Evolutionary conservation across 441 rosid genomes (phyloP).

Genomic region (Populus hybrid): DNA sequence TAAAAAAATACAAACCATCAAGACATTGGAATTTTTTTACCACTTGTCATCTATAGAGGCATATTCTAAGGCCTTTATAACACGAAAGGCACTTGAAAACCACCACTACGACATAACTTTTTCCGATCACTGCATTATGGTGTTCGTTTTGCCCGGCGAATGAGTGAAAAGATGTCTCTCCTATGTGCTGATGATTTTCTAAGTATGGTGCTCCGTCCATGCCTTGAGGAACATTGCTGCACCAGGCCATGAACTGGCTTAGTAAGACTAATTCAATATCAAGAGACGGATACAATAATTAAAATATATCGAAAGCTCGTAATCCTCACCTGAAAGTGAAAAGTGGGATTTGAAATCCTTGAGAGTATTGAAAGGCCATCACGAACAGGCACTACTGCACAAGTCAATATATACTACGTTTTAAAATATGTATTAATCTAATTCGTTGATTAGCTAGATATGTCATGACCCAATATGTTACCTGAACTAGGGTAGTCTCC

Average conservation of each 20-base stretch:
- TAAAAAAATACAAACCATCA: neutral
- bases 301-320: neutral
- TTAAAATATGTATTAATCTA: too few species aligned
- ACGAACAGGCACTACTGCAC: slow-evolving; percentile 33
- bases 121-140: slow-evolving; percentile 1
- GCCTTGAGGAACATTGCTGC: slow-evolving; percentile 33
- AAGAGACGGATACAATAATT: neutral
- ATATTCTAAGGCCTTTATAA: neutral
- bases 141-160: slow-evolving; percentile 42
- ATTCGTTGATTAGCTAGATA: neutral
- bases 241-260: neutral
- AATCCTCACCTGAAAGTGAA: slow-evolving; percentile 57
- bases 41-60: neutral
- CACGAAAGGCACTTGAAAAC: neutral
- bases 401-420: neutral
- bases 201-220: slow-evolving; percentile 18
- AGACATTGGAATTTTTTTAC: neutral
- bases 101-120: neutral
- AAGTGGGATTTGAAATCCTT: slow-evolving; percentile 36
- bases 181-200: slow-evolving; percentile 31
- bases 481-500: slow-evolving; percentile 25
- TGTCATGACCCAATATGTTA: slow-evolving; percentile 4
- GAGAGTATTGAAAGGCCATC: slow-evolving; percentile 35
- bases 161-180: slow-evolving; percentile 29
- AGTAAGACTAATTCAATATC: neutral